Percentiles rank a stretch among this genome's conserved stretches.
phyloP scores from a whole-genome alignment of 345 rosid species.

The Arabidopsis suecica region DNA sequence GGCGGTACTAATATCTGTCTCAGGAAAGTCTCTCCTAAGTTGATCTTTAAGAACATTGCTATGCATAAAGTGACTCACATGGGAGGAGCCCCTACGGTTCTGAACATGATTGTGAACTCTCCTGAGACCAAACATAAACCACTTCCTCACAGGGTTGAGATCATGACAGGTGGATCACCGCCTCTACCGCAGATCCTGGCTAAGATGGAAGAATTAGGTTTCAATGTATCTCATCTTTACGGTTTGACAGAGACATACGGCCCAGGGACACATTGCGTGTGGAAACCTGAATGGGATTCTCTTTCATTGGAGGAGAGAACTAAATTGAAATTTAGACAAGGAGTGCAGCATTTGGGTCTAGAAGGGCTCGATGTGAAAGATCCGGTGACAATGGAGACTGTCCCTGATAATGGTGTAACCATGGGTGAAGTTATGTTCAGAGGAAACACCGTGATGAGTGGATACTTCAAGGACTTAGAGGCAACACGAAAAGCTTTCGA shows the following conservation, averaged over 20 bases:
- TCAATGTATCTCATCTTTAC: constrained; percentile 65
- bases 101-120: constrained; percentile 81
- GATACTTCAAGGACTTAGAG: constrained; percentile 65
- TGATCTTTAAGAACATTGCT: constrained; percentile 61
- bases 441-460: constrained; percentile 86
- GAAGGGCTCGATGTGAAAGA: constrained; percentile 73
- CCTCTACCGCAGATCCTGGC: constrained; percentile 62
- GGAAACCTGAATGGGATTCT: constrained; percentile 80
- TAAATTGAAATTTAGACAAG: constrained; percentile 72
- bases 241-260: constrained; percentile 87
- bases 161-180: constrained; percentile 73
- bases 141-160: constrained; percentile 59
- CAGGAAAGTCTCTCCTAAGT: constrained; percentile 60
- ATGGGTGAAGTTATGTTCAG: constrained; percentile 73
- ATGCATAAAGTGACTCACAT: constrained; percentile 73
- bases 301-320: constrained; percentile 52
- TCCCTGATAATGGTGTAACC: constrained; percentile 64
- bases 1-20: constrained; percentile 86
- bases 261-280: constrained; percentile 64
- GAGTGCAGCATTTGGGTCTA: constrained; percentile 70
- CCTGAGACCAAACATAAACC: constrained; percentile 42
- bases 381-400: constrained; percentile 58
- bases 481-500: constrained; percentile 63
- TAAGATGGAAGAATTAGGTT: constrained; percentile 73
- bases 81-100: constrained; percentile 85